Conservation (phyloP, 2,329 filamentous ascomycete genomes). For the Aspergillus hiratsukae region DNA sequence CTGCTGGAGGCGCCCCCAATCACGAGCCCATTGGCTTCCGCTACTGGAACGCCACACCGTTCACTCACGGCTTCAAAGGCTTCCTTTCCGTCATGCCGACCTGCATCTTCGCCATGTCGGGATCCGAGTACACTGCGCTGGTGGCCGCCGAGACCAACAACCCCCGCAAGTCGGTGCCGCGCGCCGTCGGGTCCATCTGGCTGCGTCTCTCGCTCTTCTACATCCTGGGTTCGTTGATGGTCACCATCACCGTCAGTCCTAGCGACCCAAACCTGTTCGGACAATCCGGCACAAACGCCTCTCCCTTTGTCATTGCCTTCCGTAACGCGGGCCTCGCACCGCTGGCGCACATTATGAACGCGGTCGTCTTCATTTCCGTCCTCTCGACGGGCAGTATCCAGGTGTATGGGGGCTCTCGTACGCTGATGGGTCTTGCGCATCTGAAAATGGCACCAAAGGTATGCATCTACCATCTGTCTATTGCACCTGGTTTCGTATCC, state of each 20-base stretch:
- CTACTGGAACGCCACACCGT: conserved; percentile 43
- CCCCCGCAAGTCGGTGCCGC: conserved; percentile 41
- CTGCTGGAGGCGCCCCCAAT: conserved; percentile 42
- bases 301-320: conserved; percentile 44
- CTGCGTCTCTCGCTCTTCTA: conserved; percentile 45
- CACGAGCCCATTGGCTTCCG: conserved; percentile 40
- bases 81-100: conserved; percentile 35
- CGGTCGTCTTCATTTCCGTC: conserved; percentile 46
- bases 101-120: conserved; percentile 38
- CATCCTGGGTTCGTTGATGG: conserved; percentile 42
- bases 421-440: conserved; percentile 42
- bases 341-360: conserved; percentile 48
- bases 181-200: conserved; percentile 45
- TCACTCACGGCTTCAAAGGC: conserved; percentile 45
- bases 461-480: neutral
- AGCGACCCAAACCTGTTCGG: conserved; percentile 40
- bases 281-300: conserved; percentile 39
- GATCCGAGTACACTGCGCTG: conserved; percentile 42
- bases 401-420: conserved; percentile 43
- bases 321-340: conserved; percentile 36
- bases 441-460: conserved; percentile 41
- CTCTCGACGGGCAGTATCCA: conserved; percentile 43
- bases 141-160: conserved; percentile 44
- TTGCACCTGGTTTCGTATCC: too few species aligned
- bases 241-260: conserved; percentile 44